Evolutionary conservation across 2,329 filamentous ascomycete species (phyloP).

Genomic region (Trichophaea hybrida): DNA sequence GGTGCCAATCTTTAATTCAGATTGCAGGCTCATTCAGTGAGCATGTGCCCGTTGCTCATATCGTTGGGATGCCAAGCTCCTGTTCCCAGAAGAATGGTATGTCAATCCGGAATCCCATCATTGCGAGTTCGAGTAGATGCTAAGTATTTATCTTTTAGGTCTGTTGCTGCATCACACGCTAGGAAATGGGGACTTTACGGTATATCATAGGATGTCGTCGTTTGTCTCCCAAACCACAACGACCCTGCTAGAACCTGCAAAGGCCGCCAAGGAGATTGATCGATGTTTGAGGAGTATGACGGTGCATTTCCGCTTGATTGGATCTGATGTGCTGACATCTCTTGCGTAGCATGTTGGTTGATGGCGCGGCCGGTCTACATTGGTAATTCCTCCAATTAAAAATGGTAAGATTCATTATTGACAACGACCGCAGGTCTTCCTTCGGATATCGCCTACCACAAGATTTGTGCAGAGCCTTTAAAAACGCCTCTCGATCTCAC

Average conservation of each 20-base stretch:
- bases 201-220: slow-evolving; percentile 65
- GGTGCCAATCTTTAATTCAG: slow-evolving; percentile 7
- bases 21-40: slow-evolving; percentile 61
- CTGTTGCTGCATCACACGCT: slow-evolving; percentile 52
- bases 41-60: slow-evolving; percentile 52
- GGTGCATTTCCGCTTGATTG: background rate
- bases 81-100: slow-evolving; percentile 36
- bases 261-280: slow-evolving; percentile 64
- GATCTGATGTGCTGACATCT: background rate
- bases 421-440: slow-evolving; percentile 38
- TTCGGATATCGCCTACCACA: slow-evolving; percentile 62
- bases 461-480: slow-evolving; percentile 59
- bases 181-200: slow-evolving; percentile 65
- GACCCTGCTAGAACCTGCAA: slow-evolving; percentile 53
- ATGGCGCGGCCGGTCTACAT: slow-evolving; percentile 70
- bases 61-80: slow-evolving; percentile 43
- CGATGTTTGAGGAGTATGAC: slow-evolving; percentile 52
- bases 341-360: slow-evolving; percentile 39
- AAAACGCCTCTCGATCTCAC: slow-evolving; percentile 54
- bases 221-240: slow-evolving; percentile 57
- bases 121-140: slow-evolving; percentile 37
- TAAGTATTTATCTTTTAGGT: slow-evolving; percentile 23
- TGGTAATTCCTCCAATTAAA: background rate
- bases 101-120: slow-evolving; percentile 34
- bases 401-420: slow-evolving; percentile 26